Evolutionary conservation across 108 stramenopile species (phyloP).

Genomic region (Cyclotella choctawhatcheeana): DNA sequence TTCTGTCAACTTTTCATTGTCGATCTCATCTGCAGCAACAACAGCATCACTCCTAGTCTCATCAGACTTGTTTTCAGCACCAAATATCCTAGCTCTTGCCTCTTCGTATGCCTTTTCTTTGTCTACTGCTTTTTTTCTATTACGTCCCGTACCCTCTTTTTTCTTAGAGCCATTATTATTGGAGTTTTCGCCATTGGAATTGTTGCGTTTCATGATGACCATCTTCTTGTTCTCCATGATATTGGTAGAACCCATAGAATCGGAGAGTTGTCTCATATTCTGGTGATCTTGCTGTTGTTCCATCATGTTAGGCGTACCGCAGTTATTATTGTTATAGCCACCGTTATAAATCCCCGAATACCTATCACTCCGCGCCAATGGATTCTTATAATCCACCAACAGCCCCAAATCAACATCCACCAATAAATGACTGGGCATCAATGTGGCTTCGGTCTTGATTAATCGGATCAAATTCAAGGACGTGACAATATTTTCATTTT

Average conservation of each 20-base stretch:
- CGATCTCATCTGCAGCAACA: slow-evolving; percentile 7
- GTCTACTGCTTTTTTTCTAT: slow-evolving; percentile 65
- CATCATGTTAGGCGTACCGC: neutral
- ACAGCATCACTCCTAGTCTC: neutral
- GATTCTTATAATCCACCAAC: slow-evolving; percentile 49
- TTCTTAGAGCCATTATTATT: slow-evolving; percentile 34
- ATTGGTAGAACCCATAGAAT: slow-evolving; percentile 21
- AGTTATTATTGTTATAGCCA: neutral
- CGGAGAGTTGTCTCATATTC: slow-evolving; percentile 22
- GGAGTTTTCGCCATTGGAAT: slow-evolving; percentile 21
- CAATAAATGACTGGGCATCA: slow-evolving; percentile 44
- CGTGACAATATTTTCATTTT: neutral
- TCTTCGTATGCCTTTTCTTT: slow-evolving; percentile 92
- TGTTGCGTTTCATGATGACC: slow-evolving; percentile 58
- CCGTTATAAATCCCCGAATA: slow-evolving; percentile 5
- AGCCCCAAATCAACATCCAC: slow-evolving; percentile 52
- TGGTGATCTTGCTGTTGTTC: slow-evolving; percentile 9
- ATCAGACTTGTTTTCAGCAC: slow-evolving; percentile 27
- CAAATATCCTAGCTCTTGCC: slow-evolving; percentile 91
- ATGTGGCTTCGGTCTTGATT: slow-evolving; percentile 50
- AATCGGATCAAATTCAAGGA: slow-evolving; percentile 46
- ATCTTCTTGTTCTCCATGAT: slow-evolving; percentile 44
- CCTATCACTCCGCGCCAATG: slow-evolving; percentile 32
- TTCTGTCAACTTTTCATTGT: neutral
- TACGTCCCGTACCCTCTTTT: slow-evolving; percentile 34